Evolutionary conservation across 1,284 basidiomycete genomes (phyloP).

Genomic region (Meripilus lineatus): DNA sequence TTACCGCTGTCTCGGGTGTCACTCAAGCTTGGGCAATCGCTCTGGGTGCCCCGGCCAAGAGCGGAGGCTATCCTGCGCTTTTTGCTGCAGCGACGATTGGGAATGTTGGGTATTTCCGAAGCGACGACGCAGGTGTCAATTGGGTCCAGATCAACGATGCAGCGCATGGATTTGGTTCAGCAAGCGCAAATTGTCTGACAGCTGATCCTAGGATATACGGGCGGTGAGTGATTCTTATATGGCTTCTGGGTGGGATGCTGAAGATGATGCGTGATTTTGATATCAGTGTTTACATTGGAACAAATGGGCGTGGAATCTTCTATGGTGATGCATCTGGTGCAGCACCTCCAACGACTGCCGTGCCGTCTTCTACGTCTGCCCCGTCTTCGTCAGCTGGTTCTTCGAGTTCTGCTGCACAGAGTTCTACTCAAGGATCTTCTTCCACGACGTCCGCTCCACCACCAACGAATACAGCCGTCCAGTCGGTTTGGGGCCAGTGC

Average conservation of each 20-base stretch:
- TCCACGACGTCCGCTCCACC: constrained; percentile 2
- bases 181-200: constrained; percentile 41
- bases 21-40: constrained; percentile 54
- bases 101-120: constrained; percentile 50
- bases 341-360: constrained; percentile 33
- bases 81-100: constrained; percentile 51
- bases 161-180: constrained; percentile 53
- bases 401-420: not conserved
- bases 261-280: not conserved
- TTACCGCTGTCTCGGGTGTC: constrained; percentile 43
- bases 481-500: constrained; percentile 12
- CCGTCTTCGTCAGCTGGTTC: not conserved
- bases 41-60: constrained; percentile 46
- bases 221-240: constrained; percentile 31
- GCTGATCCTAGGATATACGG: constrained; percentile 53
- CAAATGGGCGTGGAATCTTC: constrained; percentile 62
- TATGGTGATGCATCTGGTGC: constrained; percentile 45
- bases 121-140: constrained; percentile 51
- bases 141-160: constrained; percentile 63
- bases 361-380: constrained; percentile 8
- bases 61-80: constrained; percentile 50
- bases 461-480: constrained; percentile 3
- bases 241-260: no score
- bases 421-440: not conserved
- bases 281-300: constrained; percentile 55